Base-by-base conservation (phyloP, 345 rosid genomes). In the Microthlaspi erraticum region DNA sequence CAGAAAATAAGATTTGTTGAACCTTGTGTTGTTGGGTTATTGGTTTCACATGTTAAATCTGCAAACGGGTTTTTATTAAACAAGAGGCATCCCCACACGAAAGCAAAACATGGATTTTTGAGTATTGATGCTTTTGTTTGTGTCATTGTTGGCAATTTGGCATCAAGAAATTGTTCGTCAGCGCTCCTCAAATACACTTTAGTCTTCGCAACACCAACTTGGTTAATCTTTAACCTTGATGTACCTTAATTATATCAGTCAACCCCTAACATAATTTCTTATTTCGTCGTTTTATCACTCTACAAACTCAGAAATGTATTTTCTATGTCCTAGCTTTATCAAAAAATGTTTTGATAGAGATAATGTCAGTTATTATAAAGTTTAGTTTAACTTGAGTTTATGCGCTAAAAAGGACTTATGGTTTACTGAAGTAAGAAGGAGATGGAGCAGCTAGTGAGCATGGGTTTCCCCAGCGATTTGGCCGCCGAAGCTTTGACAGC, bases 401-500 rank as follows among this genome's bases (percentile, higher is more conserved):
- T n/a, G 19, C 14, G 42, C 10, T 4, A 7, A 7, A 53, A 31
- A 29, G 19, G 8, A n/a, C 38, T 16, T 33, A 14, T 10, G 8
- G 34, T 19, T 13, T 42, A 16, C 8, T 1, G 72, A 13, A 33
- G 4, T n/a, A 18, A 37, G 13, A 1, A 11, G 38, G 59, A 58
- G 26, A 74, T 75, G 69, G 78, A 75, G 64, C 70, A 75, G 36
- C 74, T 75, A 29, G 70, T 68, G 58, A 68, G 64, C 57, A 75
- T 75, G 78, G 74, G 78, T 26, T 75, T 75, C 50, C 12, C 78
- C 38, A 60, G 64, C 56, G 74, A 75, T 16, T 29, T 68, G 39
- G 78, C 70, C 16, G 70, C 51, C 58, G 74, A 75, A 46, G 78
- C 78, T 45, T 75, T 75, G 16, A 17, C 74, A 0, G 74, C 73